Percentiles rank a stretch among this genome's conserved stretches.
Evolutionary conservation across 179 eudicot genomes (phyloP).

Genomic region (Patellifolia procumbens): DNA sequence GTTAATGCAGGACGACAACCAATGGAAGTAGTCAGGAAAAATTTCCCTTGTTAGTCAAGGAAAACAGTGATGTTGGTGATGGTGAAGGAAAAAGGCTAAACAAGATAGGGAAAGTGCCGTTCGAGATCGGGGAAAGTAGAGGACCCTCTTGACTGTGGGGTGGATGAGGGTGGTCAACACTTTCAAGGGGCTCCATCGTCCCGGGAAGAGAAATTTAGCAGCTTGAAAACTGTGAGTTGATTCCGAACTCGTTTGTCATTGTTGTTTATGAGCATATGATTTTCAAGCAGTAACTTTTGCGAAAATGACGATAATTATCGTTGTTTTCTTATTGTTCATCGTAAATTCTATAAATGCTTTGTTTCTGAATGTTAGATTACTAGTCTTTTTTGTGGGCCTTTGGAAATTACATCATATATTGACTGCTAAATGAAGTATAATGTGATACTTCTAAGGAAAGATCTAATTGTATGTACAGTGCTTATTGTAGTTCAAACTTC

Average conservation of each 20-base stretch:
- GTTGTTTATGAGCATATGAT: background rate
- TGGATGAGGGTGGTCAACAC: constrained; percentile 86
- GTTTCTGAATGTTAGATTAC: background rate
- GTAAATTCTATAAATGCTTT: background rate
- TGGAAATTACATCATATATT: too few relatives aligned
- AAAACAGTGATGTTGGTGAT: constrained; percentile 43
- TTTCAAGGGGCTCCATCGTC: constrained; percentile 75
- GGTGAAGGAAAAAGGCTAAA: constrained; percentile 61
- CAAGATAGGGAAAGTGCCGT: constrained; percentile 67
- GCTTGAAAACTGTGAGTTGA: constrained; percentile 88
- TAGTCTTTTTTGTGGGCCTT: too few relatives aligned
- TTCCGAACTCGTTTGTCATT: background rate
- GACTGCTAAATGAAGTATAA: too few relatives aligned
- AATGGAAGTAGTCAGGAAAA: constrained; percentile 35
- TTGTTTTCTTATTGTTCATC: background rate
- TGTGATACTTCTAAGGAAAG: too few relatives aligned
- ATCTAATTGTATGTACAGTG: too few relatives aligned
- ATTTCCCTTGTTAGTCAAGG: constrained; percentile 31
- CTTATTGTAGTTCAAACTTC: too few relatives aligned
- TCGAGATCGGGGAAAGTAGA: constrained; percentile 66
- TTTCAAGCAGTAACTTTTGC: background rate
- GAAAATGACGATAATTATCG: background rate
- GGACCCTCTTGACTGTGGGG: constrained; percentile 71
- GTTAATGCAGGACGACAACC: constrained; percentile 24
- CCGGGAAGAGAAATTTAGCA: constrained; percentile 98